Base-by-base conservation (phyloP, 495 filamentous ascomycete genomes). In the Neurospora intermedia region DNA sequence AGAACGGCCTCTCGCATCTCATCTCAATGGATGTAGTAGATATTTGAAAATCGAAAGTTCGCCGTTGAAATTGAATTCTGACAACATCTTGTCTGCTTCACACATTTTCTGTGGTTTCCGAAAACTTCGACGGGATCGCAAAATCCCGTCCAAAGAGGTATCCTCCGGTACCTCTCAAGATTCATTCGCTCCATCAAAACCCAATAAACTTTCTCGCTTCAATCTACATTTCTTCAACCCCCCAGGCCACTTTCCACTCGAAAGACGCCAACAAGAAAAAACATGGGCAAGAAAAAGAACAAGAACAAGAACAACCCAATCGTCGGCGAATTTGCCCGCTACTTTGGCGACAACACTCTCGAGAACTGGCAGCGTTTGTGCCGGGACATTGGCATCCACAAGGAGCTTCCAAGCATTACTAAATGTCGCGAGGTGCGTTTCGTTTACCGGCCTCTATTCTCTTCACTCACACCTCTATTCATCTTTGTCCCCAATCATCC, bases 331-430 rank as follows among this genome's bases (percentile, higher is more conserved):
- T 81, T 81, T 75, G 62, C 75, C 38, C 16, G 69, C 0, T 81
- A 81, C 69, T 82, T 83, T 66, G 80, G 81, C 70, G 3, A 45
- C 0, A 78, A 79, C 39, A 74, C 74, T 0, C 76, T 84, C 0
- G 11, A 70, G 6, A 75, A 81, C 62, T 84, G 81, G 81, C 80
- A 82, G 39, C 75, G 76, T 4, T 70, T 85, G 13, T 80, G 82
- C 77, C 11, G 3, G 3, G 78, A 83, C 35, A 71, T 85, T 9
- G 79, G 81, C 10, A 76, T 84, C 59, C 69, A 72, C 3, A 74
- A 71, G 2, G 16, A 76, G 0, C 77, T 77, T 27, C 35, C 31
- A 0, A 83, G 78, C 75, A 83, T 78, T 62, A 83, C 46, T 0
- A 75, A 82, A 59, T 85, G 83, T 70, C 73, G 75, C 31, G 80